Percentiles rank a stretch among this genome's conserved stretches.
Conservation (phyloP, 192 early-diverging fungal species). For the Coemansia furcata region DNA sequence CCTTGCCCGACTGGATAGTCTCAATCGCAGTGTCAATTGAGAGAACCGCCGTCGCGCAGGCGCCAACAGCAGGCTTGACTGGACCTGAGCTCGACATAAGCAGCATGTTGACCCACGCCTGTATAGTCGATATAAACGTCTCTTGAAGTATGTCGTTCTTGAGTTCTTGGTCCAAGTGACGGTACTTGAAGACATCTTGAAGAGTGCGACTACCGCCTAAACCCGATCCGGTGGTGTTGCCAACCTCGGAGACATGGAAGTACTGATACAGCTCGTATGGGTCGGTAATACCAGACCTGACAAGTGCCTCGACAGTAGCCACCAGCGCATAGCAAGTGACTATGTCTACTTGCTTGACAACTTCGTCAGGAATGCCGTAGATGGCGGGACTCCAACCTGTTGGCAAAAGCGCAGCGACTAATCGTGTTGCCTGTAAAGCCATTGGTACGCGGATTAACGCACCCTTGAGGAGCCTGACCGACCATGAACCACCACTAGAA, state of each 20-base stretch:
- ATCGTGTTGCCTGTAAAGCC: slow-evolving; percentile 84
- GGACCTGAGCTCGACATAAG: no score
- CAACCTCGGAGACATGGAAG: slow-evolving; percentile 34
- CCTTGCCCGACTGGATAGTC: slow-evolving; percentile 22
- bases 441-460: slow-evolving; percentile 87
- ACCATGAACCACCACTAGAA: slow-evolving; percentile 10
- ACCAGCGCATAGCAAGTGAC: slow-evolving; percentile 86
- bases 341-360: slow-evolving; percentile 86
- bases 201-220: slow-evolving; percentile 81
- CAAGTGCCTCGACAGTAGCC: slow-evolving; percentile 89
- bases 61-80: slow-evolving; percentile 40
- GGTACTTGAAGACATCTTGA: slow-evolving; percentile 77
- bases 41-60: slow-evolving; percentile 87
- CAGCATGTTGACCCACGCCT: no score
- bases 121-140: slow-evolving; percentile 64
- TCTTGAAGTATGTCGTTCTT: slow-evolving; percentile 43
- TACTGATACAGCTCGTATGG: slow-evolving; percentile 97
- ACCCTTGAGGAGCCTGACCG: slow-evolving; percentile 81
- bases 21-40: slow-evolving; percentile 80
- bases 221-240: slow-evolving; percentile 86
- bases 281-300: slow-evolving; percentile 89
- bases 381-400: slow-evolving; percentile 95
- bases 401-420: slow-evolving; percentile 76
- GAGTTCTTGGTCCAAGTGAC: slow-evolving; percentile 59
- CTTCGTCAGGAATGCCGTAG: slow-evolving; percentile 90